These are phyloP conservation scores for Aeschynomene evenia DNA, from an alignment of 306 rosid genomes.

Conservation along the genomic window DNA sequence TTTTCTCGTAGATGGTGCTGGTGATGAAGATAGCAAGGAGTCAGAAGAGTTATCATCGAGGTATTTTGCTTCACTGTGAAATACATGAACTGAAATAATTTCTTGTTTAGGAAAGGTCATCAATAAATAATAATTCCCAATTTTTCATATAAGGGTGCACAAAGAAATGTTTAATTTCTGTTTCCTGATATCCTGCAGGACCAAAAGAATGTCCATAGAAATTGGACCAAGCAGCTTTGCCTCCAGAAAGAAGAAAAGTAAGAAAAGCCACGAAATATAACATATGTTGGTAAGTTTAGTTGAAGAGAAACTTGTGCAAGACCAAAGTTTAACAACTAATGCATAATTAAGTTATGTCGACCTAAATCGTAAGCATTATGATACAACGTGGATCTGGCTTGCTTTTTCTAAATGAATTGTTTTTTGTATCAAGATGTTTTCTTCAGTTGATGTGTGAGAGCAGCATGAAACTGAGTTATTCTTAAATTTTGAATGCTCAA, in stretches of 20 bases:
- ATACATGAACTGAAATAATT: not conserved
- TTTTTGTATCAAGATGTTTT: not conserved
- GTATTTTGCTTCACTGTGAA: slow-evolving; percentile 43
- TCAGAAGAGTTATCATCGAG: slow-evolving; percentile 60
- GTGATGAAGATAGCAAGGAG: slow-evolving; percentile 47
- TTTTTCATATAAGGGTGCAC: not conserved
- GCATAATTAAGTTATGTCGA: slow-evolving; percentile 1
- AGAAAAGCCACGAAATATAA: slow-evolving; percentile 42
- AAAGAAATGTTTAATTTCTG: slow-evolving; percentile 4
- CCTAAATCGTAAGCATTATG: not conserved
- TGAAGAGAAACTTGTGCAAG: slow-evolving; percentile 10
- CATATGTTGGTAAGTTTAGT: slow-evolving; percentile 10
- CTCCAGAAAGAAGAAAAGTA: slow-evolving; percentile 86
- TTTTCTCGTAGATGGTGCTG: slow-evolving; percentile 42
- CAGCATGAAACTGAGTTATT: not conserved
- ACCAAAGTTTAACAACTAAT: slow-evolving; percentile 7
- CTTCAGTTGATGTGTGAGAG: slow-evolving; percentile 2
- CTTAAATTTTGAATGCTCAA: not conserved
- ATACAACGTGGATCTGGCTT: slow-evolving; percentile 6
- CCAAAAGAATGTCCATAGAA: slow-evolving; percentile 83
- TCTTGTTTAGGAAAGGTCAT: not conserved
- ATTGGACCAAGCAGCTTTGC: slow-evolving; percentile 92
- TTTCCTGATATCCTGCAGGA: slow-evolving; percentile 43
- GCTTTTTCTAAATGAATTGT: slow-evolving; percentile 16
- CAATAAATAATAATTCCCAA: not conserved